A percentile compares a stretch with the other conserved stretches of the same genome.
These are phyloP conservation scores for Pseudozyma sp. DNA, from an alignment of 1,284 basidiomycete species.

Conservation along the genomic window DNA sequence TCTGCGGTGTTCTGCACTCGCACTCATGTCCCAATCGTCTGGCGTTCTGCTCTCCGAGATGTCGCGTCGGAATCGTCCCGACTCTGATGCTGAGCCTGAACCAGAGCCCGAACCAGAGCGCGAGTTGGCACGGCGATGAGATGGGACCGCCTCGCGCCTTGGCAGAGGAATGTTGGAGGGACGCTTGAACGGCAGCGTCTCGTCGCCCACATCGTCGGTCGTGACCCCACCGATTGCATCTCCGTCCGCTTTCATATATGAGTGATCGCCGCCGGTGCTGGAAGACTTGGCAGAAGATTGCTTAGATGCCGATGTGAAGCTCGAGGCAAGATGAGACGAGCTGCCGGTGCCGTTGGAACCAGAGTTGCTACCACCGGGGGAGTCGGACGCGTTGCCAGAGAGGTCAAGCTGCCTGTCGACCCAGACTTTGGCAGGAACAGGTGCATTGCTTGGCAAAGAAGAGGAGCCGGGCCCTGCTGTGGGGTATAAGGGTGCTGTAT, in stretches of 20 bases:
- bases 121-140: conserved; percentile 9
- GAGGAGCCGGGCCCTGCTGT: conserved; percentile 2
- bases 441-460: conserved; percentile 2
- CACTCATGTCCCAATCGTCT: conserved; percentile 33
- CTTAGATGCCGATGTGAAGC: conserved; percentile 39
- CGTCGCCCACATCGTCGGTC: conserved; percentile 26
- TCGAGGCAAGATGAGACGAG: conserved; percentile 37
- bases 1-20: conserved; percentile 47
- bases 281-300: conserved; percentile 42
- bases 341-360: conserved; percentile 33
- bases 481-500: conserved; percentile 22
- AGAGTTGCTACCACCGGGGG: conserved; percentile 43
- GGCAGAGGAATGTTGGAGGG: conserved; percentile 19
- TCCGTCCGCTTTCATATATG: conserved; percentile 20
- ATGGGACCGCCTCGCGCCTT: conserved; percentile 5
- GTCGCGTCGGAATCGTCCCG: conserved; percentile 12
- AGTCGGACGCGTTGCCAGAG: conserved; percentile 36
- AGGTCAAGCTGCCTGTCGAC: conserved; percentile 42
- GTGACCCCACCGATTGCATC: conserved; percentile 22
- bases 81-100: conserved; percentile 26
- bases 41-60: conserved; percentile 26
- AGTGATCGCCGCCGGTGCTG: conserved; percentile 21
- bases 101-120: conserved; percentile 25
- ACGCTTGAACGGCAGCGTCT: conserved; percentile 23
- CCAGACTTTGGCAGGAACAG: conserved; percentile 31